These are phyloP conservation scores for Quercus suber DNA, from an alignment of 306 rosid genomes.

Conservation along the genomic window DNA sequence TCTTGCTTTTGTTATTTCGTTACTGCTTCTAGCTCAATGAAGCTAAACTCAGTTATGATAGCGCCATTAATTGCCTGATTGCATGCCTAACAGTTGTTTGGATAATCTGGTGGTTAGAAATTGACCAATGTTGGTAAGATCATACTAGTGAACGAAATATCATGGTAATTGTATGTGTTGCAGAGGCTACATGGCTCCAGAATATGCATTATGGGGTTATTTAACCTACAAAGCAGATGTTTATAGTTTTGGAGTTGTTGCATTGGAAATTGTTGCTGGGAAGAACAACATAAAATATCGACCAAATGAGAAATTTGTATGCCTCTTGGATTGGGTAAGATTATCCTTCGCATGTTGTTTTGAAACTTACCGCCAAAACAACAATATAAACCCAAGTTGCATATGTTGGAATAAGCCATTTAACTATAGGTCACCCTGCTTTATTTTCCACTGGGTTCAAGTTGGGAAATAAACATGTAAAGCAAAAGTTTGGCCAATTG, in stretches of 20 bases:
- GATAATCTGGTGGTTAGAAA: too few relatives aligned
- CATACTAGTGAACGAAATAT: background rate
- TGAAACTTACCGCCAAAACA: background rate
- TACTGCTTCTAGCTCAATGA: too few relatives aligned
- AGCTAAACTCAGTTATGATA: too few relatives aligned
- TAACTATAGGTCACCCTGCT: too few relatives aligned
- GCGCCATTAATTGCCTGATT: too few relatives aligned
- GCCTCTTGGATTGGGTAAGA: slow-evolving; percentile 63
- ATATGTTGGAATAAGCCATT: too few relatives aligned
- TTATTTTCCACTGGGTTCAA: too few relatives aligned
- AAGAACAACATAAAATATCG: slow-evolving; percentile 35
- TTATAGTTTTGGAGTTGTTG: slow-evolving; percentile 62
- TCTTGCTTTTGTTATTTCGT: too few relatives aligned
- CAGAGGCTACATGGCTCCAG: slow-evolving; percentile 84
- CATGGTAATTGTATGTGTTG: background rate
- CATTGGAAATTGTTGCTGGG: slow-evolving; percentile 50
- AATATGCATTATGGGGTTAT: slow-evolving; percentile 65
- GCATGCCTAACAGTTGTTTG: too few relatives aligned
- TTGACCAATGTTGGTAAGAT: background rate
- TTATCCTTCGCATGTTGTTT: background rate
- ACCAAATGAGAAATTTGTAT: slow-evolving; percentile 43
- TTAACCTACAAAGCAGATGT: slow-evolving; percentile 56
- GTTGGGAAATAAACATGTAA: too few relatives aligned
- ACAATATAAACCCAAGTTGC: too few relatives aligned
- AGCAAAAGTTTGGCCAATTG: too few relatives aligned